phyloP scores from a whole-genome alignment of 257 asterid species.

The Galeopsis tetrahit region DNA sequence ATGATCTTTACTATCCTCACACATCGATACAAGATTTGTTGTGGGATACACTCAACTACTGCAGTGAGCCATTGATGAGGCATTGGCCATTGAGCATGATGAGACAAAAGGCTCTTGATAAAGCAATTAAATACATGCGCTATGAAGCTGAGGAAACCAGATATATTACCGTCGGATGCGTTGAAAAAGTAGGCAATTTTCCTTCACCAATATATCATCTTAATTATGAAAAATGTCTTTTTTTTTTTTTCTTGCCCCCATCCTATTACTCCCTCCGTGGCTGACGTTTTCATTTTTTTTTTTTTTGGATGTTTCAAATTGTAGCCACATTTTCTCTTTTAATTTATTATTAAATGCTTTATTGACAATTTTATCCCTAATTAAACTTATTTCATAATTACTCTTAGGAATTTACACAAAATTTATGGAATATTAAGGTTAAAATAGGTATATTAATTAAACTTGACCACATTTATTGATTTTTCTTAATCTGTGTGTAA shows the following conservation, averaged over 20 bases:
- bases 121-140: slow-evolving; percentile 63
- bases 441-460: no score
- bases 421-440: no score
- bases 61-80: slow-evolving; percentile 63
- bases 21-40: slow-evolving; percentile 61
- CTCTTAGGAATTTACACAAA: no score
- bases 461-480: no score
- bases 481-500: no score
- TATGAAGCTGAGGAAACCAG: slow-evolving; percentile 60
- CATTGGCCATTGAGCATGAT: slow-evolving; percentile 70
- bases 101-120: slow-evolving; percentile 54
- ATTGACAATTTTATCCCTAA: no score
- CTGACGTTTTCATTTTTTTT: no score
- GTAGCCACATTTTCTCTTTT: no score
- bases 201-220: background rate
- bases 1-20: slow-evolving; percentile 69
- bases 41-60: slow-evolving; percentile 61
- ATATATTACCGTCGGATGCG: slow-evolving; percentile 64
- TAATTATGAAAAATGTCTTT: background rate
- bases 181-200: slow-evolving; percentile 47
- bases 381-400: no score
- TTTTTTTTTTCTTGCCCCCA: background rate
- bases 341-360: no score
- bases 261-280: no score
- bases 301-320: no score